Evolutionary conservation across 345 rosid species (phyloP).

Genomic region (Schrenkiella parvula): DNA sequence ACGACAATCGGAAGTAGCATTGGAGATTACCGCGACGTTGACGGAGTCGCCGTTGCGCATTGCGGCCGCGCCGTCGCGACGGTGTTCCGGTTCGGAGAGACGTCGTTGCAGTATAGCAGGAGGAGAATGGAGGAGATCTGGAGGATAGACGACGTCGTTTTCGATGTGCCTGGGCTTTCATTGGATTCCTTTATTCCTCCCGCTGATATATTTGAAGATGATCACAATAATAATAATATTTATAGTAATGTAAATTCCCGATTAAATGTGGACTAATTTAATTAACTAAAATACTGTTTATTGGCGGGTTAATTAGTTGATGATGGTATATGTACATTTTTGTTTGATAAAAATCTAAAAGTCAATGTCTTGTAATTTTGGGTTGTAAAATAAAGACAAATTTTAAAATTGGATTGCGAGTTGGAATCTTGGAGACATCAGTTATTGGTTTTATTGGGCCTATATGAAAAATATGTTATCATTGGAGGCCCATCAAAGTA

Average conservation of each 20-base stretch:
- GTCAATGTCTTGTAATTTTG: background rate
- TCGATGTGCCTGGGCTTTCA: conserved; percentile 84
- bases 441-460: background rate
- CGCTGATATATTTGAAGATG: conserved; percentile 61
- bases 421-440: background rate
- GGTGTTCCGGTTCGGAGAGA: conserved; percentile 75
- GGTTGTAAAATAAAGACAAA: background rate
- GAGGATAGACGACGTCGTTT: conserved; percentile 91
- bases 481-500: background rate
- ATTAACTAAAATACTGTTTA: background rate
- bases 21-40: conserved; percentile 80
- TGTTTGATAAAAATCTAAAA: background rate
- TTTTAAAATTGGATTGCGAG: background rate
- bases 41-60: conserved; percentile 74
- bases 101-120: conserved; percentile 64
- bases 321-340: conserved; percentile 24
- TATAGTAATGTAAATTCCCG: conserved; percentile 1
- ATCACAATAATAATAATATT: background rate
- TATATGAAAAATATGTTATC: background rate
- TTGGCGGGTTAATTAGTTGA: conserved; percentile 24
- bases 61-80: conserved; percentile 88
- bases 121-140: conserved; percentile 89
- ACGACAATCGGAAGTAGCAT: conserved; percentile 89
- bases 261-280: conserved; percentile 7
- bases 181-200: conserved; percentile 91